Evolutionary conservation across 495 filamentous ascomycete genomes (phyloP).

Genomic region (Podospora pseudopauciseta): DNA sequence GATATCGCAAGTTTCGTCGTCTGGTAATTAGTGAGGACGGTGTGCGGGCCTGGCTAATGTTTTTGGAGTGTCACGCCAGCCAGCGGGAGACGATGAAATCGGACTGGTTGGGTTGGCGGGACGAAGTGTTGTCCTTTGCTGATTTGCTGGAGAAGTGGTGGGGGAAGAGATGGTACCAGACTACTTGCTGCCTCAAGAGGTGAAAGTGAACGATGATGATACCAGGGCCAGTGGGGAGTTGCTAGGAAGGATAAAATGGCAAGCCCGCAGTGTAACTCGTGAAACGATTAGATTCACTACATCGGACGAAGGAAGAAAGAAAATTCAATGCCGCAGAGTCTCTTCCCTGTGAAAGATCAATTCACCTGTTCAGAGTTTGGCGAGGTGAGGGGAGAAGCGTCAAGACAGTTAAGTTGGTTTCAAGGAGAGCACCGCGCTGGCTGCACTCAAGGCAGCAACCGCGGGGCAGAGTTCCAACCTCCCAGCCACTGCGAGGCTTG

Average conservation of each 20-base stretch:
- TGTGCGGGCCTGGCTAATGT: neutral
- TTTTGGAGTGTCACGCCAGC: neutral
- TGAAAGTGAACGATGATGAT: no score
- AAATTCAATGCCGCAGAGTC: neutral
- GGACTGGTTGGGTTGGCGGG: no score
- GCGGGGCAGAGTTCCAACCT: neutral
- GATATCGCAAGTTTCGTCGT: no score
- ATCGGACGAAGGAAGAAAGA: neutral
- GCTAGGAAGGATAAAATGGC: no score
- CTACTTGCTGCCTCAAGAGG: no score
- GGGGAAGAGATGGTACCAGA: no score
- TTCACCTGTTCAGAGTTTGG: neutral
- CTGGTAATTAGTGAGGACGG: no score
- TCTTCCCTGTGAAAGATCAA: neutral
- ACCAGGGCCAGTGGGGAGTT: no score
- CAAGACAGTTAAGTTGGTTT: neutral
- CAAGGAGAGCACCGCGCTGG: no score
- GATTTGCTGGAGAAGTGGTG: no score
- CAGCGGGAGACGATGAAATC: neutral
- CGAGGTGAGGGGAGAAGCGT: neutral
- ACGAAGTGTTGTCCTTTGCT: no score
- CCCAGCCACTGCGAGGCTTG: neutral
- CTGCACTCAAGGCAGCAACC: slow-evolving; percentile 1
- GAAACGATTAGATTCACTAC: neutral
- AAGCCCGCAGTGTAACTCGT: no score